These are phyloP conservation scores for Peronospora belbahrii DNA, from an alignment of 352 stramenopile species.

Conservation along the genomic window DNA sequence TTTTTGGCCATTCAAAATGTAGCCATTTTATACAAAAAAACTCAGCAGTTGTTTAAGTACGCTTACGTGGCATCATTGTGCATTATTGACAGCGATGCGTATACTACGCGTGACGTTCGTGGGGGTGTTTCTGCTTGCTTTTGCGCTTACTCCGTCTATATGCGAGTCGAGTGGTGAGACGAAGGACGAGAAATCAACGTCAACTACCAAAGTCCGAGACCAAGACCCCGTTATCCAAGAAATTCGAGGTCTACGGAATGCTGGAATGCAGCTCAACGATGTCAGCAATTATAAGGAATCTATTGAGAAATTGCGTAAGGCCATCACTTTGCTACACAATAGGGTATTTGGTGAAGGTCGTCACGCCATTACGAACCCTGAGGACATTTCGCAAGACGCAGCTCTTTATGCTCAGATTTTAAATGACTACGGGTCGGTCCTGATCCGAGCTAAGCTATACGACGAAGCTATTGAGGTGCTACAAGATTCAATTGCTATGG, in stretches of 20 bases:
- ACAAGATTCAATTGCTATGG: conserved; percentile 64
- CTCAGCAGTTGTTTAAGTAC: conserved; percentile 13
- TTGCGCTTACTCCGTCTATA: conserved; percentile 5
- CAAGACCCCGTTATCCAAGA: conserved; percentile 55
- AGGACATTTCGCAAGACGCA: conserved; percentile 60
- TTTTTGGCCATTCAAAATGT: conserved; percentile 32
- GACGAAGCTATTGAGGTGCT: conserved; percentile 74
- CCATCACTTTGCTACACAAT: conserved; percentile 58
- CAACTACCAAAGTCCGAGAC: conserved; percentile 29
- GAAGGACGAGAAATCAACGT: conserved; percentile 16
- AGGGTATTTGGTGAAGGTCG: conserved; percentile 57
- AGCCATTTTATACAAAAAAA: neutral
- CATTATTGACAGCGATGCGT: no score
- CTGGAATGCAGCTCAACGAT: conserved; percentile 73
- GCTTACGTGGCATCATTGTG: conserved; percentile 10
- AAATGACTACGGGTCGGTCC: conserved; percentile 68
- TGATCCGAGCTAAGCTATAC: conserved; percentile 64
- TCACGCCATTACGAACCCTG: conserved; percentile 37
- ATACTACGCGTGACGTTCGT: conserved; percentile 16
- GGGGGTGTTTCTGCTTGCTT: conserved; percentile 23
- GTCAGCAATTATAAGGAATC: conserved; percentile 34
- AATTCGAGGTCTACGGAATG: conserved; percentile 64
- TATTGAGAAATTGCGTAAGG: conserved; percentile 57
- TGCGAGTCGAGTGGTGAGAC: conserved; percentile 1
- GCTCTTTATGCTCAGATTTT: conserved; percentile 71